These are phyloP conservation scores for Coniferiporia sulphurascens DNA, from an alignment of 1,284 basidiomycete genomes.

Conservation along the genomic window DNA sequence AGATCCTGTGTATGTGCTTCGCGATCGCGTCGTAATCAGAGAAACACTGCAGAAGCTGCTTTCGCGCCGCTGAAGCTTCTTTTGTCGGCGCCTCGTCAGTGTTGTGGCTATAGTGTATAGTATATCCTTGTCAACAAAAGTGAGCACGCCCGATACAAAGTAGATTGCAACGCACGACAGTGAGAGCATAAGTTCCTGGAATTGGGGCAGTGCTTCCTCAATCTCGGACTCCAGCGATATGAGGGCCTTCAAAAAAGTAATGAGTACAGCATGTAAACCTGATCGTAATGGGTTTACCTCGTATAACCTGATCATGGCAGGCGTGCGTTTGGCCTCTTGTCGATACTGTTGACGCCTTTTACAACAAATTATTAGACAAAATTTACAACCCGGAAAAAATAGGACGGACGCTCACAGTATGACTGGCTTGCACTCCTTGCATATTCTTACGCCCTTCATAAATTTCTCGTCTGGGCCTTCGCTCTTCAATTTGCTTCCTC, in stretches of 20 bases:
- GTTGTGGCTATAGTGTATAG: slow-evolving; percentile 28
- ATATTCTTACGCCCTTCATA: slow-evolving; percentile 80
- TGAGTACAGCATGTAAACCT: neutral
- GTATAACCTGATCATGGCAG: slow-evolving; percentile 67
- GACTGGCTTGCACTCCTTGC: slow-evolving; percentile 73
- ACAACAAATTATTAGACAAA: slow-evolving; percentile 4
- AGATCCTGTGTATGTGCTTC: slow-evolving; percentile 76
- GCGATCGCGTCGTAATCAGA: slow-evolving; percentile 85
- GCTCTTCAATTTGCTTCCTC: slow-evolving; percentile 25
- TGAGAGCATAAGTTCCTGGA: slow-evolving; percentile 60
- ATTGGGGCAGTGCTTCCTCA: slow-evolving; percentile 60
- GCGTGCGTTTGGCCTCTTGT: slow-evolving; percentile 58
- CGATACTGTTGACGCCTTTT: slow-evolving; percentile 75
- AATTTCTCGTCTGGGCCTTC: slow-evolving; percentile 68
- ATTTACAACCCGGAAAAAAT: slow-evolving; percentile 18
- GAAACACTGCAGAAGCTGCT: slow-evolving; percentile 79
- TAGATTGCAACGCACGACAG: slow-evolving; percentile 40
- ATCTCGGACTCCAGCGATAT: slow-evolving; percentile 76
- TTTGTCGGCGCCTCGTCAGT: slow-evolving; percentile 57
- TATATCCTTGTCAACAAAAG: neutral
- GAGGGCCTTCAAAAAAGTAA: slow-evolving; percentile 46
- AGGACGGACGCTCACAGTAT: slow-evolving; percentile 52
- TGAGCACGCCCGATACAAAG: neutral
- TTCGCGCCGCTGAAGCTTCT: slow-evolving; percentile 69
- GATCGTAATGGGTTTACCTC: slow-evolving; percentile 39